Evolutionary conservation across 805 yeast species (phyloP).

Genomic region (Schizosaccharomyces octosporus): DNA sequence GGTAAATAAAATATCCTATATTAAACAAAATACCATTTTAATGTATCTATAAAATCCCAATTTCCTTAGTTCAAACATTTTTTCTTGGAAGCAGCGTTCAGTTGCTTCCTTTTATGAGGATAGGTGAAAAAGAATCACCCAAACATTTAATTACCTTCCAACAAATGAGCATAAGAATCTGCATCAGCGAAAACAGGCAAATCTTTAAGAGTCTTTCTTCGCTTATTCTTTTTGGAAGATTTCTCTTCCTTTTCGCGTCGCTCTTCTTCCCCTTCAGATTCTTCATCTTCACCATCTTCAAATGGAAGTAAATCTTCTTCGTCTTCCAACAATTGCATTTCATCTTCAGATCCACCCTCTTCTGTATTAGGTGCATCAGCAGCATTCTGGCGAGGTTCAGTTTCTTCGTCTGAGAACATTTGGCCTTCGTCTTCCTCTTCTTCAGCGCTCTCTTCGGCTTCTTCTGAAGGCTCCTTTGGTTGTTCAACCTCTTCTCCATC

Average conservation of each 20-base stretch:
- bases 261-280: slow-evolving; percentile 10
- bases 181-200: slow-evolving; percentile 74
- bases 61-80: not conserved
- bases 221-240: slow-evolving; percentile 12
- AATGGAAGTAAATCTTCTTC: slow-evolving; percentile 6
- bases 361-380: slow-evolving; percentile 16
- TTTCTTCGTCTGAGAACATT: slow-evolving; percentile 9
- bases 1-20: too few species aligned
- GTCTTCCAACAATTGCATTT: slow-evolving; percentile 7
- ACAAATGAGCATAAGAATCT: slow-evolving; percentile 33
- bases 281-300: slow-evolving; percentile 7
- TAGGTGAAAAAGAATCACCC: too few species aligned
- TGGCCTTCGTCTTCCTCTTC: slow-evolving; percentile 8
- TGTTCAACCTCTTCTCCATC: slow-evolving; percentile 10
- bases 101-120: too few species aligned
- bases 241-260: slow-evolving; percentile 10
- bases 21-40: too few species aligned
- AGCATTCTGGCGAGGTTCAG: slow-evolving; percentile 13
- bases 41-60: not conserved
- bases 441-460: slow-evolving; percentile 8
- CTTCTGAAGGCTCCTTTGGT: slow-evolving; percentile 9
- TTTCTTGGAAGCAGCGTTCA: too few species aligned
- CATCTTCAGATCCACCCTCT: slow-evolving; percentile 17
- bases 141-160: not conserved
- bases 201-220: slow-evolving; percentile 33